Evolutionary conservation across 768 basidiomycete genomes (phyloP).

Genomic region (Amanita jacksonii): DNA sequence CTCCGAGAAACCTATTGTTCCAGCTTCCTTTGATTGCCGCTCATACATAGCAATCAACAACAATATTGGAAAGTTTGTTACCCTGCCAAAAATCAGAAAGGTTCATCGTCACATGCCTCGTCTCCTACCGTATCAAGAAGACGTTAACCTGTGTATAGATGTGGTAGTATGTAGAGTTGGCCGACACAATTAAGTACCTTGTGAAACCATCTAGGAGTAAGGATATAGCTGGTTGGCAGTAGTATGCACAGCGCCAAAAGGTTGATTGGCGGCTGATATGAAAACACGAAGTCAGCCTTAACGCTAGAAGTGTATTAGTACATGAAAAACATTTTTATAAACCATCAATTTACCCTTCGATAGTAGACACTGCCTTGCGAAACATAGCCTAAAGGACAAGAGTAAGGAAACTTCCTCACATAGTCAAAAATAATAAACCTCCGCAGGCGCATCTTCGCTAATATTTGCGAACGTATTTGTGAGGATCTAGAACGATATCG

Average conservation of each 20-base stretch:
- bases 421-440: slow-evolving; percentile 34
- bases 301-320: slow-evolving; percentile 31
- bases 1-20: slow-evolving; percentile 61
- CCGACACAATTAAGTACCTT: slow-evolving; percentile 43
- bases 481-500: slow-evolving; percentile 50
- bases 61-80: slow-evolving; percentile 80
- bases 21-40: slow-evolving; percentile 64
- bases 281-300: slow-evolving; percentile 87
- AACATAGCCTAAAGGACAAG: slow-evolving; percentile 70
- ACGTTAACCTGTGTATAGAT: slow-evolving; percentile 57
- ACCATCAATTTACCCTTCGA: slow-evolving; percentile 63
- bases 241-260: slow-evolving; percentile 79
- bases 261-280: slow-evolving; percentile 92
- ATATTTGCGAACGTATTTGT: slow-evolving; percentile 94
- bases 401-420: slow-evolving; percentile 6
- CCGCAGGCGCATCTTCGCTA: slow-evolving; percentile 86
- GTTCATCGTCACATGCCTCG: neutral
- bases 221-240: slow-evolving; percentile 75
- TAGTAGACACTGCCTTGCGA: slow-evolving; percentile 83
- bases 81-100: slow-evolving; percentile 25
- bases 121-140: slow-evolving; percentile 64
- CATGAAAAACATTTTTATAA: neutral
- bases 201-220: slow-evolving; percentile 96
- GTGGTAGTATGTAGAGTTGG: slow-evolving; percentile 10
- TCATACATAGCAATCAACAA: slow-evolving; percentile 79